phyloP scores from a whole-genome alignment of 2,329 filamentous ascomycete species.

The Akanthomyces muscarius region DNA sequence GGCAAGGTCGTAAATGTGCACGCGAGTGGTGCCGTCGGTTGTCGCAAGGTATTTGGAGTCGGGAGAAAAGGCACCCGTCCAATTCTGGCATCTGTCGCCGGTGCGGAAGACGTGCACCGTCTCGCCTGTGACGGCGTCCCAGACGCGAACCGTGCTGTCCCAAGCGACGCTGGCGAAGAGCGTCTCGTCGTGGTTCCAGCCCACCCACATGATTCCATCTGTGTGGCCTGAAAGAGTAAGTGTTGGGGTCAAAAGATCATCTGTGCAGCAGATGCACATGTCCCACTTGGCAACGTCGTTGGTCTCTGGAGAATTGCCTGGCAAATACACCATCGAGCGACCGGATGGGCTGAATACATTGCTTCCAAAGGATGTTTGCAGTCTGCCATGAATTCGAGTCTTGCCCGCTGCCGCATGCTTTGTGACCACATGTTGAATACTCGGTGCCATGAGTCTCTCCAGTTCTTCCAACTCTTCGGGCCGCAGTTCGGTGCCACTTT shows the following conservation, averaged over 20 bases:
- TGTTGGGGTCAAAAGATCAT: neutral
- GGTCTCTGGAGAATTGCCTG: neutral
- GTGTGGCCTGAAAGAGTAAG: conserved; percentile 8
- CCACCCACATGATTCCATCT: conserved; percentile 12
- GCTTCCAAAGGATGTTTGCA: neutral
- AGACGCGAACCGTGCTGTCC: conserved; percentile 14
- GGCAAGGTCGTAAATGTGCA: conserved; percentile 4
- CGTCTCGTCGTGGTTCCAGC: conserved; percentile 15
- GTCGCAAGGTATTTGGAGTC: conserved; percentile 13
- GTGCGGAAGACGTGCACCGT: conserved; percentile 2
- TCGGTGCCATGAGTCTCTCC: neutral
- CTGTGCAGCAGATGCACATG: neutral
- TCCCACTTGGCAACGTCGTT: neutral
- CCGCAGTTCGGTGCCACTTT: neutral
- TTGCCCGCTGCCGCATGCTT: neutral
- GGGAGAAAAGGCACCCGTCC: conserved; percentile 11
- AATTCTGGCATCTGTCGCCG: conserved; percentile 8
- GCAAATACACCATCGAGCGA: conserved; percentile 1
- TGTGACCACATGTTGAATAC: neutral
- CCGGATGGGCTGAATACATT: conserved; percentile 3
- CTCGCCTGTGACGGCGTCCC: conserved; percentile 13
- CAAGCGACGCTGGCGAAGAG: conserved; percentile 11
- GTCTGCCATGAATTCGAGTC: neutral
- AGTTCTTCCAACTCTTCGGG: neutral
- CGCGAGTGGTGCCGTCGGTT: neutral